phyloP scores from a whole-genome alignment of 2,329 filamentous ascomycete species.

The Stachybotrys chlorohalonatus region DNA sequence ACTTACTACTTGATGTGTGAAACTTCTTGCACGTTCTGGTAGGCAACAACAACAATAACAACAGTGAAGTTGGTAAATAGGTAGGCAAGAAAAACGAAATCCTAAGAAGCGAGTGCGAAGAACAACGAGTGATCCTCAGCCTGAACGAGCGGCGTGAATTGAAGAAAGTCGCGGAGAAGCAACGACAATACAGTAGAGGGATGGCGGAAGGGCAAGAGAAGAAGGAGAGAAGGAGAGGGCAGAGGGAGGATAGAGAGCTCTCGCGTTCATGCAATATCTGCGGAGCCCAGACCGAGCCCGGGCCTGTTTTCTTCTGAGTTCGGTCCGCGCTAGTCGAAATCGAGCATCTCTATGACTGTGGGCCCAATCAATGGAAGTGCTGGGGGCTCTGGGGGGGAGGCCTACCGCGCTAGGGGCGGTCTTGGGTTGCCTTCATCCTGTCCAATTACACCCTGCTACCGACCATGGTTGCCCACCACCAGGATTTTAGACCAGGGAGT shows the following conservation, averaged over 20 bases:
- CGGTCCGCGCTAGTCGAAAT: background rate
- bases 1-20: background rate
- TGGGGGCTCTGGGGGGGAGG: background rate
- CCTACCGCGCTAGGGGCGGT: background rate
- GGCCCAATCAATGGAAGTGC: background rate
- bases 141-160: slow-evolving; percentile 29
- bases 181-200: slow-evolving; percentile 9
- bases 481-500: background rate
- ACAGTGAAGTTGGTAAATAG: background rate
- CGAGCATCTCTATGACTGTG: background rate
- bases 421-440: background rate
- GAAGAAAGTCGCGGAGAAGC: slow-evolving; percentile 18
- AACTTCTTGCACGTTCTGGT: background rate
- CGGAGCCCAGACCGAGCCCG: slow-evolving; percentile 1
- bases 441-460: background rate
- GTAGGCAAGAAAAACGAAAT: background rate
- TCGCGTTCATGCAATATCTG: slow-evolving; percentile 12
- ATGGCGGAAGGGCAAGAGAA: slow-evolving; percentile 16
- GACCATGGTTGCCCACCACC: background rate
- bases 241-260: slow-evolving; percentile 10
- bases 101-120: background rate
- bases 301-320: background rate
- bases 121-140: background rate
- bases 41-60: background rate
- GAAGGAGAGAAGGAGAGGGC: slow-evolving; percentile 13